A percentile compares a stretch with the other conserved stretches of the same genome.
phyloP scores from a whole-genome alignment of 768 basidiomycete genomes.

The Tricholoma terreum region DNA sequence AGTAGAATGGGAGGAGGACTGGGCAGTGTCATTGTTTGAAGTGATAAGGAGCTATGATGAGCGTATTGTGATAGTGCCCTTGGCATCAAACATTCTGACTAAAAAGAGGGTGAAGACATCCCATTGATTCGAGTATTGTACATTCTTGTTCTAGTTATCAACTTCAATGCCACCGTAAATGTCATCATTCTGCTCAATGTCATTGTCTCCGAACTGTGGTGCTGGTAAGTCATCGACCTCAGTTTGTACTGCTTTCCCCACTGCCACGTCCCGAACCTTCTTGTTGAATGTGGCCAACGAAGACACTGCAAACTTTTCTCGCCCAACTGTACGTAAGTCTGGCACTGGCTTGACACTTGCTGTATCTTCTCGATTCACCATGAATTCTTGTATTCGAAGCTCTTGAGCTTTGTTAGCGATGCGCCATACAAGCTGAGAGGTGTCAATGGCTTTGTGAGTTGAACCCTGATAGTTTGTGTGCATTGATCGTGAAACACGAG shows the following conservation, averaged over 20 bases:
- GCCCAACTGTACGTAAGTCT: conserved; percentile 15
- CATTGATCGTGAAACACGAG: conserved; percentile 20
- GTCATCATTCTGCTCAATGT: no score
- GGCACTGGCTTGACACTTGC: conserved; percentile 5
- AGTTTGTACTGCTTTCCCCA: conserved; percentile 8
- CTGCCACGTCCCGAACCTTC: conserved; percentile 19
- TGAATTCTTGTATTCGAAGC: conserved; percentile 12
- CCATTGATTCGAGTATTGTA: no score
- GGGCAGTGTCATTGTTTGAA: conserved; percentile 9
- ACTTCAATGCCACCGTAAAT: no score
- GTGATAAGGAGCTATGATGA: background rate
- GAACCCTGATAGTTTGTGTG: conserved; percentile 22
- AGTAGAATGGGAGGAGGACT: conserved; percentile 19
- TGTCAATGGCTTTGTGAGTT: conserved; percentile 21
- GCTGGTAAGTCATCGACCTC: conserved; percentile 23
- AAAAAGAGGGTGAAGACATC: no score
- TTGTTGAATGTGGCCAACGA: conserved; percentile 32
- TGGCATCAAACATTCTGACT: no score
- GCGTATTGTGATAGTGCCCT: no score
- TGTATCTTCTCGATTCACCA: background rate
- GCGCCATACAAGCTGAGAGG: conserved; percentile 13
- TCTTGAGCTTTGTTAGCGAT: conserved; percentile 18
- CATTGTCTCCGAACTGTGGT: background rate
- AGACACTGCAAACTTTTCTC: conserved; percentile 19
- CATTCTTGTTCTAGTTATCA: no score